phyloP scores from a whole-genome alignment of 192 early-diverging fungal species.

The Umbelopsis isabellina region DNA sequence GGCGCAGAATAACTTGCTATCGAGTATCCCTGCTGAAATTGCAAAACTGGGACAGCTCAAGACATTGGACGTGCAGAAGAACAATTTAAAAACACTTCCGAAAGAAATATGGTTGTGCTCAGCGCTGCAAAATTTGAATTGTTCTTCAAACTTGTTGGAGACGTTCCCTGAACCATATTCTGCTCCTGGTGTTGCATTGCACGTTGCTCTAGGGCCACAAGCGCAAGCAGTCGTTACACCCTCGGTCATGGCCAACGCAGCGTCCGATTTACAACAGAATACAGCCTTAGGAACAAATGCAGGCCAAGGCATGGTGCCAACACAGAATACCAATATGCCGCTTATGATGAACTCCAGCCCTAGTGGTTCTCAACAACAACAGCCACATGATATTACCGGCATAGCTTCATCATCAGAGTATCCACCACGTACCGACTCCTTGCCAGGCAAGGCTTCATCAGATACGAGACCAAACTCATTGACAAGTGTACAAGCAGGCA shows the following conservation, averaged over 20 bases:
- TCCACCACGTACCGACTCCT: too few species aligned
- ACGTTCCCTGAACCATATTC: constrained; percentile 74
- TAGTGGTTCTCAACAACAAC: background rate
- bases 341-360: background rate
- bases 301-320: constrained; percentile 43
- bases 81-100: constrained; percentile 73
- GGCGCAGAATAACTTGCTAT: constrained; percentile 71
- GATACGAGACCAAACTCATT: too few species aligned
- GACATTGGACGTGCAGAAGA: constrained; percentile 74
- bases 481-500: background rate
- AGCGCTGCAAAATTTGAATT: constrained; percentile 71
- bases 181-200: constrained; percentile 46
- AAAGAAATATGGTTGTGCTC: constrained; percentile 79
- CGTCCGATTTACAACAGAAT: constrained; percentile 43
- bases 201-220: constrained; percentile 38
- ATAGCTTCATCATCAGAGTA: background rate
- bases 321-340: constrained; percentile 33
- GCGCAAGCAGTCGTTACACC: constrained; percentile 49
- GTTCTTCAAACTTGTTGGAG: constrained; percentile 81
- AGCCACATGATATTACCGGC: background rate
- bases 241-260: constrained; percentile 49
- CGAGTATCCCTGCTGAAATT: constrained; percentile 71
- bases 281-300: constrained; percentile 41
- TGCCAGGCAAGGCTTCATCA: too few species aligned
- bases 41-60: constrained; percentile 62